Evolutionary conservation across 305 asterid species (phyloP).

Genomic region (Rubia tinctorum): DNA sequence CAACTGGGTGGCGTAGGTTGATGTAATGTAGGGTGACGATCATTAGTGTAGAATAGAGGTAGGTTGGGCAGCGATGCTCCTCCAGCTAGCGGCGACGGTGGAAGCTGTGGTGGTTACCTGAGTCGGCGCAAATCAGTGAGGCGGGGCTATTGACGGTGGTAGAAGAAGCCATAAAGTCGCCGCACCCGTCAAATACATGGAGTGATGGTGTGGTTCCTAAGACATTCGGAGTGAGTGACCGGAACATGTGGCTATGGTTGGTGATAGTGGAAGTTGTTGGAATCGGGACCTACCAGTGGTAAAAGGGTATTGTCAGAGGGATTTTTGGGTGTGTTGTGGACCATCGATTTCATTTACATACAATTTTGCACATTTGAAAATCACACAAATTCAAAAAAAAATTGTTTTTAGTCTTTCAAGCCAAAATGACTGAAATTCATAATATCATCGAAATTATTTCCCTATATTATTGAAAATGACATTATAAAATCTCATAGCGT

Average conservation of each 20-base stretch:
- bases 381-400: too few species aligned
- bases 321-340: constrained; percentile 8
- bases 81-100: too few species aligned
- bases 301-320: constrained; percentile 30
- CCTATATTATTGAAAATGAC: too few species aligned
- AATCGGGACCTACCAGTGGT: constrained; percentile 10
- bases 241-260: constrained; percentile 19
- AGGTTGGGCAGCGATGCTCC: too few species aligned
- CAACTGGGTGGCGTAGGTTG: too few species aligned
- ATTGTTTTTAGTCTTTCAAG: too few species aligned
- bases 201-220: constrained; percentile 76
- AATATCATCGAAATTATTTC: constrained; percentile 12
- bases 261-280: constrained; percentile 23
- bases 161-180: constrained; percentile 65
- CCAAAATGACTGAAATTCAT: too few species aligned
- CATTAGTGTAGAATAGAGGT: too few species aligned
- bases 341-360: too few species aligned
- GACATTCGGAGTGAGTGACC: constrained; percentile 44
- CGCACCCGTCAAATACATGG: constrained; percentile 88
- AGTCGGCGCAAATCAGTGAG: constrained; percentile 56
- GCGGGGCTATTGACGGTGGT: constrained; percentile 21
- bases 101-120: constrained; percentile 25
- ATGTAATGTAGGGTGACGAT: too few species aligned
- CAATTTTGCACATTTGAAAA: too few species aligned
- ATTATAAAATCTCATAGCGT: too few species aligned